phyloP scores from a whole-genome alignment of 208 protist species.

The Wallacemonas sp. region DNA sequence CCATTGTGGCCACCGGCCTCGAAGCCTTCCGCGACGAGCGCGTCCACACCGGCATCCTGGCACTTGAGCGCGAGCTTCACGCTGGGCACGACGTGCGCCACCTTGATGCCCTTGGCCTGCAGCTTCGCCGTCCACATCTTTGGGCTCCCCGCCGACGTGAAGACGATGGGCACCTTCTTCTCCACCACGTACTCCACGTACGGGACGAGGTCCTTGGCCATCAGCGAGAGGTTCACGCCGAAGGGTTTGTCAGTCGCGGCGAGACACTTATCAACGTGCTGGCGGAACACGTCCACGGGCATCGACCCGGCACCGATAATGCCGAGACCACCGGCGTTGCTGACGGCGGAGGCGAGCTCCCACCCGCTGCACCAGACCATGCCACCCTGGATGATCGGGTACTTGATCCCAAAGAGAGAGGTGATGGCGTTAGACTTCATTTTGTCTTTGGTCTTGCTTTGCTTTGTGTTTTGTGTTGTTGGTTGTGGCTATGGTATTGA shows the following conservation, averaged over 20 bases:
- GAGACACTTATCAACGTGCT: conserved; percentile 54
- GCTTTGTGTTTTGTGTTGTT: conserved; percentile 1
- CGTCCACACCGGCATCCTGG: conserved; percentile 66
- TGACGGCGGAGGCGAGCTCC: conserved; percentile 74
- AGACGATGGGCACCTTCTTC: conserved; percentile 83
- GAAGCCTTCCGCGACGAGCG: conserved; percentile 83
- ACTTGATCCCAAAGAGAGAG: conserved; percentile 65
- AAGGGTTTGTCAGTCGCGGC: conserved; percentile 71
- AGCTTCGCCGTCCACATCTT: conserved; percentile 71
- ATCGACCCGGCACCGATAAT: conserved; percentile 79
- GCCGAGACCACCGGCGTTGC: conserved; percentile 89
- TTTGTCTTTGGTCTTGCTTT: conserved; percentile 8
- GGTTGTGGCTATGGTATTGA: no score
- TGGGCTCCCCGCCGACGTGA: conserved; percentile 86
- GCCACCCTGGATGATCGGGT: conserved; percentile 84
- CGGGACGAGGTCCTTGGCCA: conserved; percentile 28
- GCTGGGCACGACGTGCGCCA: conserved; percentile 82
- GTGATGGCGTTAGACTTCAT: conserved; percentile 52
- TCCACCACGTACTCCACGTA: conserved; percentile 76
- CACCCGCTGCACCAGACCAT: conserved; percentile 88
- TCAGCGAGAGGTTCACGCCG: conserved; percentile 77
- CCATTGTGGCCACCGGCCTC: conserved; percentile 77
- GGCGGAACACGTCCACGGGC: conserved; percentile 59
- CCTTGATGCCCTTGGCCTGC: conserved; percentile 64
- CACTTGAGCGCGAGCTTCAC: conserved; percentile 80